A percentile compares a stretch with the other conserved stretches of the same genome.
Evolutionary conservation across 257 asterid species (phyloP).

Genomic region (Linaria vulgaris): DNA sequence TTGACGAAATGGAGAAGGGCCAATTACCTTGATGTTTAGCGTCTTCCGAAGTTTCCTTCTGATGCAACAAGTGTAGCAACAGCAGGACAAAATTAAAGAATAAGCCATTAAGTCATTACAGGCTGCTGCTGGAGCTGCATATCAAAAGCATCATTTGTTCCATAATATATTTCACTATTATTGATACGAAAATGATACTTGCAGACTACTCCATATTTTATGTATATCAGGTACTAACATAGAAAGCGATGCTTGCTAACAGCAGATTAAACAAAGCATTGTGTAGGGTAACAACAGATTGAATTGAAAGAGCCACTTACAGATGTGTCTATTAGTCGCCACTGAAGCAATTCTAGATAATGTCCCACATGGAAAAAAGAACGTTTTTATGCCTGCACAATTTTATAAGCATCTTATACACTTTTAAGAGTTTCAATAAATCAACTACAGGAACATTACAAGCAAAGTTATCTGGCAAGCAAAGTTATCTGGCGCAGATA

Average conservation of each 20-base stretch:
- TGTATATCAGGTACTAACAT: no score
- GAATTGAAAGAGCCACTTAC: constrained; percentile 50
- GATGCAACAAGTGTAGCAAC: constrained; percentile 93
- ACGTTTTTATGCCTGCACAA: constrained; percentile 74
- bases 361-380: constrained; percentile 77
- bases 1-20: neutral
- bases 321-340: constrained; percentile 59
- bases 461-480: no score
- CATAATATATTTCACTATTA: neutral
- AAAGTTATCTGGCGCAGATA: no score
- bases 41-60: constrained; percentile 68
- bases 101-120: constrained; percentile 91
- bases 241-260: neutral
- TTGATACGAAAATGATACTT: no score
- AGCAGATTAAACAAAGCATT: neutral
- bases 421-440: no score
- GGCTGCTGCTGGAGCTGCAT: constrained; percentile 78
- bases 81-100: constrained; percentile 80
- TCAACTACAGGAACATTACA: no score
- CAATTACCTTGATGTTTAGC: constrained; percentile 63
- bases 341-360: constrained; percentile 75
- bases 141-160: constrained; percentile 25
- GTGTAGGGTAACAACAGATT: neutral
- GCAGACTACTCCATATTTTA: no score
- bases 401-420: neutral